Conservation (phyloP, 2,329 filamentous ascomycete species). For the Beauveria bassiana region DNA sequence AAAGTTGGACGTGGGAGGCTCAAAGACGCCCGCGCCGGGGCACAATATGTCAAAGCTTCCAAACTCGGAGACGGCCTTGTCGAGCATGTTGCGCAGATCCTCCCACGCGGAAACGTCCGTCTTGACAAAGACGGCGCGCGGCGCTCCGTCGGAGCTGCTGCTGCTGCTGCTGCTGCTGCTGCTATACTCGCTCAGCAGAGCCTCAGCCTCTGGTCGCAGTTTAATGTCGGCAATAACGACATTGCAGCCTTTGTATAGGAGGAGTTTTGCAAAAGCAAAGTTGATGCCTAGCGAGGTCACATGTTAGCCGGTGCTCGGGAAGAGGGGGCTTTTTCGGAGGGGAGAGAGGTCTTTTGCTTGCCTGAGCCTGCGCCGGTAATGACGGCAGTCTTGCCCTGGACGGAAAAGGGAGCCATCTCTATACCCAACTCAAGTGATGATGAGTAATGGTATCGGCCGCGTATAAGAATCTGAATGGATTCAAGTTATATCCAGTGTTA, state of each 20-base stretch:
- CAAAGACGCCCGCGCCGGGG: conserved; percentile 39
- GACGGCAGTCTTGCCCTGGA: conserved; percentile 22
- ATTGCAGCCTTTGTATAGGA: conserved; percentile 34
- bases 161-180: not conserved
- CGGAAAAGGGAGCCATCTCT: conserved; percentile 16
- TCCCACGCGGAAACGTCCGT: conserved; percentile 38
- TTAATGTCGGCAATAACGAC: conserved; percentile 37
- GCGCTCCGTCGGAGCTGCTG: not conserved
- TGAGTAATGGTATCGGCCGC: no score
- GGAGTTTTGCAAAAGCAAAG: conserved; percentile 34
- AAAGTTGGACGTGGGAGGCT: conserved; percentile 35
- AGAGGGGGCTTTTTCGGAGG: not conserved
- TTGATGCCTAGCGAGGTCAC: conserved; percentile 29
- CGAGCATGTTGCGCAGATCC: conserved; percentile 28
- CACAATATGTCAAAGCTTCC: conserved; percentile 34
- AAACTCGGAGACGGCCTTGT: conserved; percentile 26
- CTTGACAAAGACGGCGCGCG: conserved; percentile 31
- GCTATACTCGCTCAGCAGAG: conserved; percentile 21
- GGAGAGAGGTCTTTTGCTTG: not conserved
- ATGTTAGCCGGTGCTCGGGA: not conserved
- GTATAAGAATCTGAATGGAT: no score
- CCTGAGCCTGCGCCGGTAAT: conserved; percentile 23
- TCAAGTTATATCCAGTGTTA: not conserved
- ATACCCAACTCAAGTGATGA: no score
- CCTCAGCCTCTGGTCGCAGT: conserved; percentile 34